Conservation (phyloP, 164 flowering plant genomes). For the Aristolochia californica region DNA sequence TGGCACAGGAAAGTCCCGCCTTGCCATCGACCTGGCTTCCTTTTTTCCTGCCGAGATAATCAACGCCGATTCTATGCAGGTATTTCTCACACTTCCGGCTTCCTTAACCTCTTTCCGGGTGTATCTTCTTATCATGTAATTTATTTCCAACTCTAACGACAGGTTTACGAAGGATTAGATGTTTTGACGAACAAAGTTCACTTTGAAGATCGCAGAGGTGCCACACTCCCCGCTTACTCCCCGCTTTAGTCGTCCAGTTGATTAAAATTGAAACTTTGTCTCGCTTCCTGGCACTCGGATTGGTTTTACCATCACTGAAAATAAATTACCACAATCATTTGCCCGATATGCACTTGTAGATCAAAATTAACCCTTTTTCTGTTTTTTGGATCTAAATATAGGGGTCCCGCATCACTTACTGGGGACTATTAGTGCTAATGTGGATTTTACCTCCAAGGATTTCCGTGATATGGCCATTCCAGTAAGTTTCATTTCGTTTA, state of each 20-base stretch:
- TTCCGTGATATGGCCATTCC: conserved; percentile 62
- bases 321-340: no score
- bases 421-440: conserved; percentile 61
- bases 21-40: conserved; percentile 77
- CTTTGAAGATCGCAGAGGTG: conserved; percentile 58
- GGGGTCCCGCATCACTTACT: conserved; percentile 90
- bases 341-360: no score
- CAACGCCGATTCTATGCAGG: conserved; percentile 98
- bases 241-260: neutral
- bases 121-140: neutral
- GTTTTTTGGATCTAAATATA: conserved; percentile 11
- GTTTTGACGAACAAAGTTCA: conserved; percentile 92
- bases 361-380: neutral
- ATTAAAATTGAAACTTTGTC: neutral
- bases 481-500: conserved; percentile 1
- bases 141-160: no score
- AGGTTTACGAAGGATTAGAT: conserved; percentile 72
- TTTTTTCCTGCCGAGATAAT: conserved; percentile 76
- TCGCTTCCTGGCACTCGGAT: neutral
- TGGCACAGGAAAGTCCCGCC: conserved; percentile 73
- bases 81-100: neutral
- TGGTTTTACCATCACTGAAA: no score
- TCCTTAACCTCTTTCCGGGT: neutral
- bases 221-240: neutral
- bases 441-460: conserved; percentile 74